Percentiles rank a stretch among this genome's conserved stretches.
Conservation (phyloP, 768 basidiomycete species). For the Phallus indusiatus region DNA sequence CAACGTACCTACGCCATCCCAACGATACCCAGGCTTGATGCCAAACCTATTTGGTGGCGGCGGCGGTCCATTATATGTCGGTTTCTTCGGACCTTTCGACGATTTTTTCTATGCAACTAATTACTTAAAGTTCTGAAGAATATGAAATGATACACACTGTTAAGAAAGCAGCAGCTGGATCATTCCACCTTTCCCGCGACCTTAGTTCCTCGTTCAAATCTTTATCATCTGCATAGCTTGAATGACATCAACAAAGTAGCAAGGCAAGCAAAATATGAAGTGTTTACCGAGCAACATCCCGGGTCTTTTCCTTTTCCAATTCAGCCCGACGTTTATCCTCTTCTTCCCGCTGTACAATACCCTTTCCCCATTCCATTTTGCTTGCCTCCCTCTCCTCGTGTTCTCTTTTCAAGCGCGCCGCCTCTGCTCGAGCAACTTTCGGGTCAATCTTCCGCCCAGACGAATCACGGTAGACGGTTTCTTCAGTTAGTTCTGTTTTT, state of each 20-base stretch:
- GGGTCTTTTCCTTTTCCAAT: constrained; percentile 55
- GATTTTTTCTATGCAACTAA: constrained; percentile 50
- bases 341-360: constrained; percentile 81
- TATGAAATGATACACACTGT: constrained; percentile 44
- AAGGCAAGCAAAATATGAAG: neutral
- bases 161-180: constrained; percentile 93
- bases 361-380: constrained; percentile 99
- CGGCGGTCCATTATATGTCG: constrained; percentile 78
- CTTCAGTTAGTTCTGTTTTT: constrained; percentile 49
- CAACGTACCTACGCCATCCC: constrained; percentile 91
- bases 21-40: constrained; percentile 91
- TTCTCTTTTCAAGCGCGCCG: constrained; percentile 69
- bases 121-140: neutral
- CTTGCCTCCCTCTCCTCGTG: constrained; percentile 76
- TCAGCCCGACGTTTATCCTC: constrained; percentile 55
- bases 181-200: constrained; percentile 84
- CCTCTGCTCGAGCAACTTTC: constrained; percentile 77
- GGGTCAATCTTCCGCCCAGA: constrained; percentile 84
- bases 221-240: constrained; percentile 60
- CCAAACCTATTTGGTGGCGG: constrained; percentile 93
- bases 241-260: neutral
- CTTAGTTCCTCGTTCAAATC: constrained; percentile 81
- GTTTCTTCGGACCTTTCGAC: constrained; percentile 66
- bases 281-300: constrained; percentile 56
- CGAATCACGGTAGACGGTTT: constrained; percentile 91